Percentiles rank a stretch among this genome's conserved stretches.
phyloP scores from a whole-genome alignment of 306 rosid genomes.

The Vicia faba region DNA sequence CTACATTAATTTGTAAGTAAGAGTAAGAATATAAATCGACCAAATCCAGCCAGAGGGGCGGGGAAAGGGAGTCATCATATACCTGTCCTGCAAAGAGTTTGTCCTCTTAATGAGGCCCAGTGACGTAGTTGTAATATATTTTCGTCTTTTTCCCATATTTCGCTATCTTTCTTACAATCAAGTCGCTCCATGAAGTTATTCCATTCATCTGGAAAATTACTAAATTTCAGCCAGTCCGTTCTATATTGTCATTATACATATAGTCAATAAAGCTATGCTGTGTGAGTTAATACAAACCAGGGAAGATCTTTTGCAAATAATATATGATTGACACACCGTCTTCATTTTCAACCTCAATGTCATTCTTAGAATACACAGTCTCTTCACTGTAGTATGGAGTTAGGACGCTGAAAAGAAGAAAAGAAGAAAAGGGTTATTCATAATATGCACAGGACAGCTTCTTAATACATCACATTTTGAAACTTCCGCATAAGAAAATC shows the following conservation, averaged over 20 bases:
- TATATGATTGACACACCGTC: slow-evolving; percentile 90
- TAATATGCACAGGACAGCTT: slow-evolving; percentile 29
- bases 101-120: slow-evolving; percentile 98
- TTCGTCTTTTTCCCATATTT: slow-evolving; percentile 90
- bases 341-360: slow-evolving; percentile 93
- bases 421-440: slow-evolving; percentile 31
- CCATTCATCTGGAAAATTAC: slow-evolving; percentile 80
- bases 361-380: slow-evolving; percentile 90
- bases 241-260: slow-evolving; percentile 17
- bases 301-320: slow-evolving; percentile 94
- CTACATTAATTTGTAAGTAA: slow-evolving; percentile 51
- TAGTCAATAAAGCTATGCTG: slow-evolving; percentile 30
- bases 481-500: slow-evolving; percentile 21
- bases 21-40: slow-evolving; percentile 30
- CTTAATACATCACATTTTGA: slow-evolving; percentile 27
- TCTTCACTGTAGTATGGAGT: slow-evolving; percentile 98
- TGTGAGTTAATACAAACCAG: slow-evolving; percentile 63
- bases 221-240: slow-evolving; percentile 28
- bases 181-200: slow-evolving; percentile 96
- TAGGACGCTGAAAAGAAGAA: slow-evolving; percentile 70
- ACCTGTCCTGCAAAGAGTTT: slow-evolving; percentile 96
- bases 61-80: slow-evolving; percentile 37
- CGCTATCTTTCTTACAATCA: slow-evolving; percentile 76
- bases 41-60: slow-evolving; percentile 26
- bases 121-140: slow-evolving; percentile 86